Conservation (phyloP, 768 basidiomycete genomes). For the Nidularia sp. region DNA sequence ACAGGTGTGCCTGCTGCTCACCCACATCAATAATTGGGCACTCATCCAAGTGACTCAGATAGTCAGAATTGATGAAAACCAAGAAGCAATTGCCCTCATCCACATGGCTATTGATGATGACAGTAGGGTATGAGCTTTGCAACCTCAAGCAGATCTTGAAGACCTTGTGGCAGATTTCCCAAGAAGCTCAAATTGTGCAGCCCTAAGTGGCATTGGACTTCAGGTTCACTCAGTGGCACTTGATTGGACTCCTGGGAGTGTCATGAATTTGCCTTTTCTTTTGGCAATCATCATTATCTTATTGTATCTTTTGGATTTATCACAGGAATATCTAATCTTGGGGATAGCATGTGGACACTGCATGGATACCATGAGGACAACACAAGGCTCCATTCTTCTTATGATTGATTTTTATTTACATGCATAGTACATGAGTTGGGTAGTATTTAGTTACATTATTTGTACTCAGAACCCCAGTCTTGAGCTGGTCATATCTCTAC, state of each 20-base stretch:
- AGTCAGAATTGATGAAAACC: neutral
- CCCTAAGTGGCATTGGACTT: neutral
- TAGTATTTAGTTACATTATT: no score
- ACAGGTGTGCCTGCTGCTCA: neutral
- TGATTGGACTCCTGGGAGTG: neutral
- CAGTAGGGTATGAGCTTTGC: neutral
- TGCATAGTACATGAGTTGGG: no score
- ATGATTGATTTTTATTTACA: no score
- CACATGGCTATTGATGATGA: neutral
- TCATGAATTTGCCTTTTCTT: no score
- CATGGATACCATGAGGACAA: no score
- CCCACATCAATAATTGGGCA: neutral
- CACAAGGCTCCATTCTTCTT: no score
- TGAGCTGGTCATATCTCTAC: no score
- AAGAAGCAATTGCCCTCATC: neutral
- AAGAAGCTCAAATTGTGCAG: neutral
- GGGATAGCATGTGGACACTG: no score
- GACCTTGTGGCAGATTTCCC: neutral
- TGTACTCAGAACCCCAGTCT: no score
- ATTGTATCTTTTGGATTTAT: no score
- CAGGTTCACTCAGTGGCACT: neutral
- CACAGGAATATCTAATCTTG: no score
- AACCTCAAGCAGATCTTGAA: neutral
- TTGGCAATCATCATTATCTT: no score
- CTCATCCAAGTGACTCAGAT: neutral